phyloP scores from a whole-genome alignment of 371 early-diverging fungal genomes.

The Mortierella sp. region DNA sequence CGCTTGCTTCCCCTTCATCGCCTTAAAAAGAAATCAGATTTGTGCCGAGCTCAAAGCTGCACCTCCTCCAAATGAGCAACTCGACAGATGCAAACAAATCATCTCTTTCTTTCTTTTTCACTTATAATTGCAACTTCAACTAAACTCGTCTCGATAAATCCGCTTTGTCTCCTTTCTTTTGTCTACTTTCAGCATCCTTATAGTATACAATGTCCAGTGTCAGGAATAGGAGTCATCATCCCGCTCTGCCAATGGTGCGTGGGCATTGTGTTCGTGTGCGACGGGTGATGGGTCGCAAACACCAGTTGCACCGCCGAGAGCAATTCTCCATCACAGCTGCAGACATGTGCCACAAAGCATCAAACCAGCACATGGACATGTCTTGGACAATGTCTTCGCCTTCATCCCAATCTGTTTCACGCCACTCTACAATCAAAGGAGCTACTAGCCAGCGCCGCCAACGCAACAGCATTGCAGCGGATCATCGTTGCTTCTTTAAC shows the following conservation, averaged over 20 bases:
- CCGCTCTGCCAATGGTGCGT: slow-evolving; percentile 23
- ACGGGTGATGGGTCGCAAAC: slow-evolving; percentile 50
- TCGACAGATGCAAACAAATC: not conserved
- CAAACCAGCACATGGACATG: slow-evolving; percentile 8
- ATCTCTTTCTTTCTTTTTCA: not conserved
- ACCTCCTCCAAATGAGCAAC: not conserved
- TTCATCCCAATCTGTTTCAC: not conserved
- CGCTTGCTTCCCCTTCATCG: slow-evolving; percentile 1
- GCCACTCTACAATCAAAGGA: not conserved
- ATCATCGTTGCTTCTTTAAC: slow-evolving; percentile 6
- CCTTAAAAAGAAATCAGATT: not conserved
- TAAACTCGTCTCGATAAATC: not conserved
- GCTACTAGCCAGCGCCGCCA: slow-evolving; percentile 8
- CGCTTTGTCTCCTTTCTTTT: not conserved
- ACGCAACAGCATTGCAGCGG: slow-evolving; percentile 2
- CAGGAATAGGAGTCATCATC: slow-evolving; percentile 36
- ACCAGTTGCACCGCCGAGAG: slow-evolving; percentile 43
- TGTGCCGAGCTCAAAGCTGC: no score
- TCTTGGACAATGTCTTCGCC: slow-evolving; percentile 11
- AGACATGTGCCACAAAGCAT: slow-evolving; percentile 27
- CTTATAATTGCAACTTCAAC: not conserved
- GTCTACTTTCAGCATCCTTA: not conserved
- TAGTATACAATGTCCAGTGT: slow-evolving; percentile 19
- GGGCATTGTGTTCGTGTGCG: slow-evolving; percentile 50
- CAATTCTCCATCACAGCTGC: slow-evolving; percentile 16